Evolutionary conservation across 768 basidiomycete genomes (phyloP), one percentile per base, ranked within the genome.

Genomic region (Candolleomyces eurysporus): DNA sequence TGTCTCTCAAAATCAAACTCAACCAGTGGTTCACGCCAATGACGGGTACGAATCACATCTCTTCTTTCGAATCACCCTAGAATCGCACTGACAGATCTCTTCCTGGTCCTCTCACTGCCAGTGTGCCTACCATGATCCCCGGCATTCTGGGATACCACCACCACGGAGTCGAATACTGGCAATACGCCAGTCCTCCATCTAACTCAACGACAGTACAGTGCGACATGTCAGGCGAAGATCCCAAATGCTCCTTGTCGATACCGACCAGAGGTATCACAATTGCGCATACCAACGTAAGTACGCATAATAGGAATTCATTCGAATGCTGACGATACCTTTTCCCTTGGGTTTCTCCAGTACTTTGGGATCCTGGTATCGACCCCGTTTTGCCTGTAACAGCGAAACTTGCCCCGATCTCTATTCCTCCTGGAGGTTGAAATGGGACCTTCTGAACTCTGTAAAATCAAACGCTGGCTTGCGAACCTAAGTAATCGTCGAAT

Each of bases 151-250:
- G 83, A 5, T 86, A 84, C 68, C 78, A 76, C 58, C 84, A 86
- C 59, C 83, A 84, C 61, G 83, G 82, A 0, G 67, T 82, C 52
- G 82, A 84, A 66, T 83, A 83, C 61, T 84, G 82, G 83, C 77
- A 80, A 64, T 73, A 74, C 39, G 66, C 64, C 5, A 76, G 79
- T 45, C 84, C 84, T 5, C 55, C 77, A 0, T 76, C 75, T 5
- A 69, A 73, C 31, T 71, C 74, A 14, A 83, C 75, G 5, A 81
- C 79, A 0, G 64, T 75, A 5, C 71, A 75, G 62, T 84, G 82
- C 62, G 70, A 75, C 40, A 67, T 72, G 0, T 72, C 78, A 42
- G 84, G 82, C 4, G 83, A 85, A 68, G 84, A 85, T 61, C 73
- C 75, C 2, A 69, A 64, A 48, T 83, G 83, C 66, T 84, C 82